Base-by-base conservation (phyloP, 176 grass and related monocot genomes). In the Microstegium vimineum region DNA sequence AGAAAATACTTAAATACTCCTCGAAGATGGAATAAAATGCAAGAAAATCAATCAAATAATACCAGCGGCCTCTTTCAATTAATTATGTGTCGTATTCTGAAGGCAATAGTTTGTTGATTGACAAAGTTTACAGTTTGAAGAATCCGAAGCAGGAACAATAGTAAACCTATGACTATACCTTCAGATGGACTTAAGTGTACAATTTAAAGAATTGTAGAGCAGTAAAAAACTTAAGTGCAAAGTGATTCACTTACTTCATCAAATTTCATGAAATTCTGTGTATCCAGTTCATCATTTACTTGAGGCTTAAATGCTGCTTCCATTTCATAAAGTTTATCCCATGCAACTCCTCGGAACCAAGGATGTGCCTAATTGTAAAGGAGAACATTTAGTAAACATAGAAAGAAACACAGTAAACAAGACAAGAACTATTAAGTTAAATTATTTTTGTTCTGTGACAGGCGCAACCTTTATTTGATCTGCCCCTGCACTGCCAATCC, bases 241-340 rank as follows among this genome's bases (percentile, higher is more conserved):
- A 74, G 23, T 9, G n/a, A 57, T 74, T 63, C 71, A 69, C 71
- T 62, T 99, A 99, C 96, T 83, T 99, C 96, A 62, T 99, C 96
- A 85, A 95, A 99, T 83, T 95, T 94, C 83, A 91, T 88, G 83
- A 99, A 99, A 86, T 99, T 95, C 25, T 93, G 96, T 74, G 96
- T 99, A 69, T 99, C 96, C 43, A 99, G 70, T 89, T 99, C 96
- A 73, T 89, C 90, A 77, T 92, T 94, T 52, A 99, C 93, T 90
- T 99, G 86, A 77, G 96, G 96, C 72, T 93, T 95, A 83, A 95
- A 95, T 71, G 96, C 93, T 82, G 96, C 96, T 45, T 99, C 91
- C 87, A 89, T 99, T 71, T 99, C 93, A 87, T 99, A 99, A 79
- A 99, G 87, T 76, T 94, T 93, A 78, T 99, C 96, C 96, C 96